These are phyloP conservation scores for Amylocystis lapponica DNA, from an alignment of 768 basidiomycete genomes.

Conservation along the genomic window DNA sequence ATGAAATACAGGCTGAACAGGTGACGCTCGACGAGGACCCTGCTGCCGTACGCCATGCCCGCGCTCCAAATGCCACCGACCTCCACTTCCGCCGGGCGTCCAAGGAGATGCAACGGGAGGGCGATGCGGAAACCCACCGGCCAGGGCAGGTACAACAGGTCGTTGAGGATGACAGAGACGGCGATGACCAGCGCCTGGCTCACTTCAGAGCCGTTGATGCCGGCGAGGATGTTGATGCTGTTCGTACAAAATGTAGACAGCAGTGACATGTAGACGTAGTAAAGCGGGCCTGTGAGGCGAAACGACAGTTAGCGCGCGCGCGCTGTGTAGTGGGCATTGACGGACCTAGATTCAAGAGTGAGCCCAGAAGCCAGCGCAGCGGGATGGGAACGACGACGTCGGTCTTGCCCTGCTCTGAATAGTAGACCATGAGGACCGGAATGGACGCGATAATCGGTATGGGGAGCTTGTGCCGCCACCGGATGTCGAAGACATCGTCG, in stretches of 20 bases:
- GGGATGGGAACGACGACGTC: constrained; percentile 91
- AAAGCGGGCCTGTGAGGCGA: constrained; percentile 66
- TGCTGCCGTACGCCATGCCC: constrained; percentile 81
- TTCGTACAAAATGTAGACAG: constrained; percentile 97
- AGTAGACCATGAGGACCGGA: constrained; percentile 93
- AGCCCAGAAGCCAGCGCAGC: constrained; percentile 64
- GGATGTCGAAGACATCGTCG: constrained; percentile 97
- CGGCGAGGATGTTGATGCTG: constrained; percentile 97
- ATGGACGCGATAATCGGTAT: constrained; percentile 95
- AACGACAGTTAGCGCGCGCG: no score
- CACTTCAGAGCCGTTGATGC: constrained; percentile 95
- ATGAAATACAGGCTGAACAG: constrained; percentile 97
- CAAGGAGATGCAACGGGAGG: constrained; percentile 64
- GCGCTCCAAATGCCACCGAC: constrained; percentile 78
- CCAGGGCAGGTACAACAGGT: constrained; percentile 92
- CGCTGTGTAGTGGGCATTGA: background rate
- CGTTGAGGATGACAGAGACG: constrained; percentile 85
- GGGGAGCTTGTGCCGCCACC: constrained; percentile 97
- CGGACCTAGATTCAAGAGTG: constrained; percentile 84
- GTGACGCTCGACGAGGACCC: constrained; percentile 86
- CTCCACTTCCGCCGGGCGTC: constrained; percentile 58
- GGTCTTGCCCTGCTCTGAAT: constrained; percentile 90
- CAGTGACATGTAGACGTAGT: constrained; percentile 95
- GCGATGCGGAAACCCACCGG: constrained; percentile 69
- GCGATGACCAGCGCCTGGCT: constrained; percentile 91